Base-by-base conservation (phyloP, 257 asterid species). In the Ballota nigra region DNA sequence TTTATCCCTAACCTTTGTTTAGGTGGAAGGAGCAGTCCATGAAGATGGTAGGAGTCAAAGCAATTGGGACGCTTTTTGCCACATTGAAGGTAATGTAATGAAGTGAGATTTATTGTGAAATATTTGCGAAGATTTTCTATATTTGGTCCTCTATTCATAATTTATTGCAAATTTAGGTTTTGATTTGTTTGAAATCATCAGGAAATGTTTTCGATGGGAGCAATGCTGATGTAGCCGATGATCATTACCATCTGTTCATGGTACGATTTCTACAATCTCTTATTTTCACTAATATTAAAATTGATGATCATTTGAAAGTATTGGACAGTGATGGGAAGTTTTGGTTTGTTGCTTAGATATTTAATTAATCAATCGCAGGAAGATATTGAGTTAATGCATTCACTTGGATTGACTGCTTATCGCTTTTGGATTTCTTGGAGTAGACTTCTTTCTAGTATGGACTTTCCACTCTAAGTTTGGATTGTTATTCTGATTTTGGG, bases 381-480 rank as follows among this genome's bases (percentile, higher is more conserved):
- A 79, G 97, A 92, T 62, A 86, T 89, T 77, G 91, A 86, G 79
- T 69, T 84, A 61, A 69, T 92, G 75, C 82, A 82, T 58, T 84
- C 89, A 45, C 88, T 86, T 33, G 96, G 96, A 16, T 81, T 86
- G 61, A 69, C 80, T 56, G 80, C 96, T 45, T 92, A 92, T 63
- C 89, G 96, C 13, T 71, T 92, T 63, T 92, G 97, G 22, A 90
- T 92, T 82, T 92, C 98, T 2, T 89, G 98, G 98, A 79, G 89
- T 66, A 83, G 98, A 83, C 45, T 92, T 78, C 87, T 92, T 66
- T 96, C 97, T 11, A 81, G 96, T 92, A 83, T 65, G 87, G 45
- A 11, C 31, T 75, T 66, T 10, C 22, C 58, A 11, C 1, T 26
- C 55, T 52, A 11, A 76, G 60, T 26, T 68, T 59, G 66, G 5